These are phyloP conservation scores for Albugo laibachii DNA, from an alignment of 352 stramenopile species.

Conservation along the genomic window DNA sequence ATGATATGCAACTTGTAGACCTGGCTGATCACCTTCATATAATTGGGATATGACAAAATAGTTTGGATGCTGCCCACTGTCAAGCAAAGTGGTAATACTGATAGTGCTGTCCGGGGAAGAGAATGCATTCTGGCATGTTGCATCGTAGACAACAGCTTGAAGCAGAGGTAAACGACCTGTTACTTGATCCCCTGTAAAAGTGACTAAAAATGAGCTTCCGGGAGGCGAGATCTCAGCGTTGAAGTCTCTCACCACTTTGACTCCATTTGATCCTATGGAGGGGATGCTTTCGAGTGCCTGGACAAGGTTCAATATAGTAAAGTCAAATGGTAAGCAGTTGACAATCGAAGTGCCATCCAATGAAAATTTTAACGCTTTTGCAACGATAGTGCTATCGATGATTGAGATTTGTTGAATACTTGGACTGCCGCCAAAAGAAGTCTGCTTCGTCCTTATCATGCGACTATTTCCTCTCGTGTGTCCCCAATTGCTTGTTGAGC, in stretches of 20 bases:
- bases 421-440: conserved; percentile 31
- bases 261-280: conserved; percentile 15
- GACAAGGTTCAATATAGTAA: conserved; percentile 8
- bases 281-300: conserved; percentile 11
- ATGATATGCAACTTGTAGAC: conserved; percentile 23
- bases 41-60: conserved; percentile 22
- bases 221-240: conserved; percentile 20
- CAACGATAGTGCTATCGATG: conserved; percentile 8
- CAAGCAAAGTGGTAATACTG: background rate
- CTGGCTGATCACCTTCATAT: conserved; percentile 34
- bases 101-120: background rate
- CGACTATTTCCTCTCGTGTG: conserved; percentile 19
- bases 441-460: conserved; percentile 17
- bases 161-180: conserved; percentile 26
- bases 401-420: conserved; percentile 37
- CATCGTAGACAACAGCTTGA: conserved; percentile 7
- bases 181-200: conserved; percentile 38
- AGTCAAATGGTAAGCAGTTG: conserved; percentile 18
- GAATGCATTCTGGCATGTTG: background rate
- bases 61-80: conserved; percentile 13
- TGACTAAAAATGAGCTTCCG: conserved; percentile 38
- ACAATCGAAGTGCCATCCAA: conserved; percentile 18
- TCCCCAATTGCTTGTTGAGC: conserved; percentile 10
- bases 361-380: conserved; percentile 21
- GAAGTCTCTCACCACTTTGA: conserved; percentile 25